A percentile compares a stretch with the other conserved stretches of the same genome.
These are phyloP conservation scores for Pterulicium gracile DNA, from an alignment of 1,284 basidiomycete species.

Conservation along the genomic window DNA sequence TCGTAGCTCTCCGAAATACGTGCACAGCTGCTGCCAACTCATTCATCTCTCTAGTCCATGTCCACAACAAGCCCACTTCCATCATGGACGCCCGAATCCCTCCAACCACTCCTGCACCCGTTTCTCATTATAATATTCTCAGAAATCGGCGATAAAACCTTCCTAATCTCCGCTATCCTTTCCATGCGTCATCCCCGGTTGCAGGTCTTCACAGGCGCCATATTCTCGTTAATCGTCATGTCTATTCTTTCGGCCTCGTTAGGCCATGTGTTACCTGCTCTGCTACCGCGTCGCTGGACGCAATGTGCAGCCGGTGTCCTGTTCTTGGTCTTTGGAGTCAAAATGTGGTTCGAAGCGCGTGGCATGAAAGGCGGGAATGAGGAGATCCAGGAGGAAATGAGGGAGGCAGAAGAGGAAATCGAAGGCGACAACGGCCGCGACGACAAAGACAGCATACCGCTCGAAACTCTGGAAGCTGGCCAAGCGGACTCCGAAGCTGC, in stretches of 20 bases:
- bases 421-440: conserved; percentile 51
- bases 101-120: conserved; percentile 58
- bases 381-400: conserved; percentile 87
- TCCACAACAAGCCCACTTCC: neutral
- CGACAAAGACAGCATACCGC: conserved; percentile 40
- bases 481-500: conserved; percentile 8
- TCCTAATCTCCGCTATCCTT: conserved; percentile 94
- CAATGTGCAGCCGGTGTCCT: conserved; percentile 71
- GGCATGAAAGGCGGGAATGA: conserved; percentile 67
- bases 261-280: conserved; percentile 75
- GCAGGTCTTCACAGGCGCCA: conserved; percentile 84
- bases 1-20: too few species aligned
- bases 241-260: conserved; percentile 81
- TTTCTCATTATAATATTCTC: conserved; percentile 86
- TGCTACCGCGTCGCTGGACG: conserved; percentile 75
- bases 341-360: conserved; percentile 76
- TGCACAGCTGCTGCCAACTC: too few species aligned
- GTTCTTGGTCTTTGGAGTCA: conserved; percentile 80
- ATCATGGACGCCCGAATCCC: conserved; percentile 1
- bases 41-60: neutral
- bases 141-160: conserved; percentile 97
- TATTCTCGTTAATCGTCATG: conserved; percentile 87
- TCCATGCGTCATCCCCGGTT: conserved; percentile 88
- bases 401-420: conserved; percentile 86
- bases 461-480: conserved; percentile 57